These are phyloP conservation scores for Pinus taeda DNA, from an alignment of 75 land plant genomes.

Conservation along the genomic window DNA sequence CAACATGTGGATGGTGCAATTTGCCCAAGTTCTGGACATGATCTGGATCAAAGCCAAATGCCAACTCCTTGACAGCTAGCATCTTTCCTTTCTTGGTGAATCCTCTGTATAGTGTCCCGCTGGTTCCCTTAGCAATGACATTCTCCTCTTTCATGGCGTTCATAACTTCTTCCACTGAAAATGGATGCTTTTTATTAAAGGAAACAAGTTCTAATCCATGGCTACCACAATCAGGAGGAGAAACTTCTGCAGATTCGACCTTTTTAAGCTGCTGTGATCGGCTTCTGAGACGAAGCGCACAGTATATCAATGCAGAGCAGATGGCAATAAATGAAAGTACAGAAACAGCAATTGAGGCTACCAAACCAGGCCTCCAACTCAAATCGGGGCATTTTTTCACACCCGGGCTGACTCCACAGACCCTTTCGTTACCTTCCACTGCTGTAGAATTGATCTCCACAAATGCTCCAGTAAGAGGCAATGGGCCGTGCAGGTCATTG, in stretches of 20 bases:
- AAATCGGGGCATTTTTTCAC: constrained; percentile 21
- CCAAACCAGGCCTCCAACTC: constrained; percentile 11
- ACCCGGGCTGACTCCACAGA: constrained; percentile 36
- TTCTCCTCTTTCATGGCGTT: constrained; percentile 20
- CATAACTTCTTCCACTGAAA: constrained; percentile 26
- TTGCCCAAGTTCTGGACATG: constrained; percentile 11
- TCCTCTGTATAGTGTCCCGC: constrained; percentile 17
- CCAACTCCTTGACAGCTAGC: constrained; percentile 25
- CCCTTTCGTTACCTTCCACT: constrained; percentile 54
- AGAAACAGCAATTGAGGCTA: constrained; percentile 1
- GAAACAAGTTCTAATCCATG: background rate
- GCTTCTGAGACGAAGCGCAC: constrained; percentile 8
- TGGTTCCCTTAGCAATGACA: constrained; percentile 19
- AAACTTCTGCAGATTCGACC: constrained; percentile 33
- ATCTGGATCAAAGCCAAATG: background rate
- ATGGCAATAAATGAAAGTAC: background rate
- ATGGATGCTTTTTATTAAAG: background rate
- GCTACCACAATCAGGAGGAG: constrained; percentile 13
- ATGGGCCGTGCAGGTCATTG: constrained; percentile 53
- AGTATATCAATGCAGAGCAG: background rate
- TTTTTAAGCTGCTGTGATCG: constrained; percentile 15
- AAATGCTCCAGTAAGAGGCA: constrained; percentile 51
- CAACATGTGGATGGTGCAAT: constrained; percentile 24
- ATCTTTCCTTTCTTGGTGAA: constrained; percentile 5
- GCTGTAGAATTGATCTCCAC: constrained; percentile 38